Percentiles rank a stretch among this genome's conserved stretches.
Evolutionary conservation across 2,329 filamentous ascomycete genomes (phyloP).

Genomic region (Pseudodiploospora longispora): DNA sequence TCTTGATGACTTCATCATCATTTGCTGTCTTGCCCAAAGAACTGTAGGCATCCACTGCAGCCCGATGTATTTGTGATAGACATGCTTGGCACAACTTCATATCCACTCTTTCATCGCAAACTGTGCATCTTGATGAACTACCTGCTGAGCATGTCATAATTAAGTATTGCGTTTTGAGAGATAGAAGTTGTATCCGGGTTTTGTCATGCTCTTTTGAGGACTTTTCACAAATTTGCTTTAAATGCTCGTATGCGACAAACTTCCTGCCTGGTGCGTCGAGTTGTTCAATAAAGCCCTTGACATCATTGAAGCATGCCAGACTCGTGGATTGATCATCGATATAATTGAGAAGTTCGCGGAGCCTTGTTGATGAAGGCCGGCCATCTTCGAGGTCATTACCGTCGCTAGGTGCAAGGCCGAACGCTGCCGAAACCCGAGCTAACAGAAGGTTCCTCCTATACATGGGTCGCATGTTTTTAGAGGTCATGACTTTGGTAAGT

Average conservation of each 20-base stretch:
- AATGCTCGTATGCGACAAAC: slow-evolving; percentile 29
- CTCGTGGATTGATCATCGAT: slow-evolving; percentile 27
- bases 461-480: slow-evolving; percentile 25
- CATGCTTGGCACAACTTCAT: slow-evolving; percentile 13
- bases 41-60: slow-evolving; percentile 14
- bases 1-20: slow-evolving; percentile 1
- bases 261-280: slow-evolving; percentile 33
- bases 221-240: slow-evolving; percentile 24
- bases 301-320: slow-evolving; percentile 38
- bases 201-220: slow-evolving; percentile 14
- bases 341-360: slow-evolving; percentile 28
- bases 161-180: slow-evolving; percentile 37
- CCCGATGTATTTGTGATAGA: slow-evolving; percentile 15
- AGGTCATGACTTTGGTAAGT: slow-evolving; percentile 22
- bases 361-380: slow-evolving; percentile 21
- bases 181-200: slow-evolving; percentile 25
- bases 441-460: slow-evolving; percentile 32
- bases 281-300: slow-evolving; percentile 35
- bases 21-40: slow-evolving; percentile 3
- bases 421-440: slow-evolving; percentile 29
- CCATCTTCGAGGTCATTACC: slow-evolving; percentile 19
- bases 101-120: slow-evolving; percentile 15
- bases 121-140: slow-evolving; percentile 16
- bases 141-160: slow-evolving; percentile 29
- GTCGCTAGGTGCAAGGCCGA: slow-evolving; percentile 23